Evolutionary conservation across 495 filamentous ascomycete species (phyloP), one percentile per base, ranked within the genome.

Genomic region (Tuber umbilicatum): DNA sequence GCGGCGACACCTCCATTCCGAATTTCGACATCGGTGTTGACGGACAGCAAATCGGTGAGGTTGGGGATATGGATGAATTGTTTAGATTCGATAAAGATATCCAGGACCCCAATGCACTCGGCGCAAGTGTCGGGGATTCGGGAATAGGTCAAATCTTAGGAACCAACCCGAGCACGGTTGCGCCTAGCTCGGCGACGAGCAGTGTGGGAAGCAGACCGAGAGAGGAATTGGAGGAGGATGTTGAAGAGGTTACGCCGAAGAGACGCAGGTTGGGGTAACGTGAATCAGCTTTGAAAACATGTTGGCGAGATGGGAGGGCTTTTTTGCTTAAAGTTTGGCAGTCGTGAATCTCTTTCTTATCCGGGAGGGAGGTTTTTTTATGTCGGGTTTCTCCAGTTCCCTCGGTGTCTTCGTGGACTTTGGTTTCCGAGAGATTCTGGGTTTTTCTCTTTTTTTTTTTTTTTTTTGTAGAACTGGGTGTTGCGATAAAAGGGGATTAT

Each of bases 241-340:
- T 72, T 21, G 74, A 79, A 37, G 79, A 81, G 42, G 79, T 81
- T 14, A 55, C 70, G 16, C 71, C 71, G n/a, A 81, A 81, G 73
- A 81, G 80, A 68, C 78, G 79, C 71, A 79, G 77, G 69, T 55
- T 78, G 21, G 77, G 76, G 70, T 78, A 78, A 79, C 70, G 77
- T 17, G 55, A 27, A 17, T 35, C 27, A 17, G 27, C 14, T 14
- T 27, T 27, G 55, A 17, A 31, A 17, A 64, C 39, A 39, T 74
- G 41, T 50, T 73, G 31, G 40, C 73, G 64, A 6, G 38, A 64
- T n/a, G 37, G 37, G 37, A 42, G 42, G 45, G 31, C 71, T 45
- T 38, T 74, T 70, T 60, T 73, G 41, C 41, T 72, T 77, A 45
- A 40, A 41, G 38, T 60, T 43, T 74, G 55, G 55, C 27, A 64